phyloP scores from a whole-genome alignment of 75 land plant genomes.

The Selaginella moellendorffii region DNA sequence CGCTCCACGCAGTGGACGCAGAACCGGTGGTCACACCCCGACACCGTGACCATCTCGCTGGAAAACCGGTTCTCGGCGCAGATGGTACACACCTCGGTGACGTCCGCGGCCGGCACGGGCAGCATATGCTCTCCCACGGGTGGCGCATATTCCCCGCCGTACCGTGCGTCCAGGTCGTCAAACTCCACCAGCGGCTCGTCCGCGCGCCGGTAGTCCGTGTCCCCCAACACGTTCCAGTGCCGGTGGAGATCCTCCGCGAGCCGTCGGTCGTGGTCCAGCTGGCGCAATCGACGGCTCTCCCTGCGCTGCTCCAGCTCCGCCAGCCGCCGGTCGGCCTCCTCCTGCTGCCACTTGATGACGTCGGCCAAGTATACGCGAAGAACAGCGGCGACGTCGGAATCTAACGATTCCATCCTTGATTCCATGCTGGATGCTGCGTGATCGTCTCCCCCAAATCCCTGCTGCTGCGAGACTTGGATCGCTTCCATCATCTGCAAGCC shows the following conservation, averaged over 20 bases:
- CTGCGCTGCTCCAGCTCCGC: neutral
- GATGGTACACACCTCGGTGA: neutral
- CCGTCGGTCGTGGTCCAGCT: neutral
- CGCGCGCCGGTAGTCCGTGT: no score
- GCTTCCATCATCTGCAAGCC: neutral
- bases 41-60: neutral
- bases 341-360: neutral
- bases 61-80: neutral
- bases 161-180: no score
- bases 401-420: neutral
- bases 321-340: neutral
- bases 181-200: no score
- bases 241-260: neutral
- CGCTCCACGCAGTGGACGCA: neutral
- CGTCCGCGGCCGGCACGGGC: no score
- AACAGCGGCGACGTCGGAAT: neutral
- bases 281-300: neutral
- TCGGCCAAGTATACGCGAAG: neutral
- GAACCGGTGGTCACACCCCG: neutral
- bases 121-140: no score
- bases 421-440: neutral
- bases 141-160: no score
- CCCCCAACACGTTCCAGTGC: neutral
- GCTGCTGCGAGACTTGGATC: neutral
- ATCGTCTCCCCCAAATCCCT: neutral